Evolutionary conservation across 202 grass and related monocot genomes (phyloP), one percentile per base, ranked within the genome.

Genomic region (Elaeis oleifera): DNA sequence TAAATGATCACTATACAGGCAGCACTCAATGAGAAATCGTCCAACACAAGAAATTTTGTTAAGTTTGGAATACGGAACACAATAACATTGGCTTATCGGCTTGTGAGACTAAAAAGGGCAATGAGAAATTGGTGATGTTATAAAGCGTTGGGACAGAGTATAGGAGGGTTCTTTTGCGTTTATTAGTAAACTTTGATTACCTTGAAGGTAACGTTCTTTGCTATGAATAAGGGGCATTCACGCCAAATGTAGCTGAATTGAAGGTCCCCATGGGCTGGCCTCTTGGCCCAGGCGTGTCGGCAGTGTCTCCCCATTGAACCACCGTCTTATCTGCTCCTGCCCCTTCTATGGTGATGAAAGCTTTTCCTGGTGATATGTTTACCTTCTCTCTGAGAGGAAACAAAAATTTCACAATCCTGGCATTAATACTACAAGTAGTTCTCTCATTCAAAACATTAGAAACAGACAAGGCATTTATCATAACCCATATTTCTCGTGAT

Each of bases 151-250:
- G 36, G 13, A 44, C 11, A 44, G 36, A 44, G 36, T 44, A 44
- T 36, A 3, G 36, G 36, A 44, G 1, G 36, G 36, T 44, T 11
- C 36, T 44, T 9, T 44, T 44, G 36, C 2, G 36, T 44, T 44
- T 6, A 14, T 44, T 44, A 44, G 8, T 54, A 25, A 25, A 27
- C 57, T 2, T 18, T 16, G 25, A 36, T 62, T 73, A 95, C 90
- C 85, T 84, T 95, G 77, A 95, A 95, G 0, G 85, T 95, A 51
- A 95, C 84, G 85, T 99, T 94, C 82, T 70, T 99, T 53, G 94
- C 94, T 48, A 99, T 72, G 77, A 99, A 81, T 80, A 94, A 23
- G 77, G 78, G 23, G 88, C 71, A 78, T 94, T 94, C 18, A 94
- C 88, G 1, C 85, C 94, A 60, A 99, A 89, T 9, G 94, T 89